A percentile compares a stretch with the other conserved stretches of the same genome.
Conservation (phyloP, 768 basidiomycete genomes). For the Tephrocybe rancida region DNA sequence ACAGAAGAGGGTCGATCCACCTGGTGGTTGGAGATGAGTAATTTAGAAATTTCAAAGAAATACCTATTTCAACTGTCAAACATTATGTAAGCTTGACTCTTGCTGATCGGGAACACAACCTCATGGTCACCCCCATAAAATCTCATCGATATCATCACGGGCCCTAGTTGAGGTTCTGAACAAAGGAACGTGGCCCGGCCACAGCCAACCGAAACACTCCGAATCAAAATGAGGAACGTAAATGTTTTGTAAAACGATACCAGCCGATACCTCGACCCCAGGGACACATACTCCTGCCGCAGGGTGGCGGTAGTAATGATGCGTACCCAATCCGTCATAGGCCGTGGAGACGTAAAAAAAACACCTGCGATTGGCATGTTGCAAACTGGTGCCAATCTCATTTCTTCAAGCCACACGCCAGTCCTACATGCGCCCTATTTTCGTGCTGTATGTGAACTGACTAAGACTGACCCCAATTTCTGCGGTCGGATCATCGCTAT, state of each 20-base stretch:
- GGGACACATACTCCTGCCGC: too few species aligned
- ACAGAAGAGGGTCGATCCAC: constrained; percentile 54
- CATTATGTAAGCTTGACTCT: constrained; percentile 18
- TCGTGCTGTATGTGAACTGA: too few species aligned
- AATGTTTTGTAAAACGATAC: too few species aligned
- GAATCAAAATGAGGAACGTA: too few species aligned
- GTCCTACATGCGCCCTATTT: too few species aligned
- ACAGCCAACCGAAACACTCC: too few species aligned
- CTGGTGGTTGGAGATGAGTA: constrained; percentile 39
- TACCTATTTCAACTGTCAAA: constrained; percentile 17
- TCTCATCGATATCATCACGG: neutral
- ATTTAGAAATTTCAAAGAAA: constrained; percentile 8
- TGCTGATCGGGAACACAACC: constrained; percentile 1
- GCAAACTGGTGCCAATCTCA: neutral
- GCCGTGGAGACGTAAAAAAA: too few species aligned
- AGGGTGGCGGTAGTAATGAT: too few species aligned
- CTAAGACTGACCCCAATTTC: neutral
- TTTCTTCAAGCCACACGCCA: too few species aligned
- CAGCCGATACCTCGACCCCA: too few species aligned
- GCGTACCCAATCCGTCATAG: too few species aligned
- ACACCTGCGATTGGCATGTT: neutral
- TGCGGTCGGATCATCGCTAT: constrained; percentile 16
- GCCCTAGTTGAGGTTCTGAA: neutral
- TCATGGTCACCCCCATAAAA: neutral
- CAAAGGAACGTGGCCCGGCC: neutral